Evolutionary conservation across 306 rosid genomes (phyloP).

Genomic region (Medicago arabica): DNA sequence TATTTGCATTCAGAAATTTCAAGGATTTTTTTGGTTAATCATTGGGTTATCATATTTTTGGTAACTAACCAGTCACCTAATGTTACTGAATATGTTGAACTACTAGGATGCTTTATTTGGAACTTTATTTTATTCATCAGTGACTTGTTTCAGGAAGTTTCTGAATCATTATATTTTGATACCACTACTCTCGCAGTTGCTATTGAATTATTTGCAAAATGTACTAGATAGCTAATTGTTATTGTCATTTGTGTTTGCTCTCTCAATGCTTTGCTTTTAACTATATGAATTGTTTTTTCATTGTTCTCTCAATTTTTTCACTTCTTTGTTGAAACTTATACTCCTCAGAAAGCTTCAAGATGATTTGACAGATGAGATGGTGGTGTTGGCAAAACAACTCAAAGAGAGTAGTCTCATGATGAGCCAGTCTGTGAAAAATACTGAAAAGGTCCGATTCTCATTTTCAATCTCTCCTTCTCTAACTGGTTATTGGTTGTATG

Average conservation of each 20-base stretch:
- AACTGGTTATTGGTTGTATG: not conserved
- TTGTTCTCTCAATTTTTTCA: conserved; percentile 10
- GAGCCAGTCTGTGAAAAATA: conserved; percentile 77
- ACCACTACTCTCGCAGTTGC: conserved; percentile 1
- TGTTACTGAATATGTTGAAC: conserved; percentile 12
- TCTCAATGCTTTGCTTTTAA: conserved; percentile 1
- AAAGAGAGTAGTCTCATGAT: conserved; percentile 89
- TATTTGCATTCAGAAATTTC: not conserved
- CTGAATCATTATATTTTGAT: conserved; percentile 23
- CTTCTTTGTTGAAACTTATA: conserved; percentile 30
- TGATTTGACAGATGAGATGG: conserved; percentile 96
- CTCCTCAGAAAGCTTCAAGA: conserved; percentile 81
- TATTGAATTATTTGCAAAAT: conserved; percentile 4
- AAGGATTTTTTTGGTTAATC: conserved; percentile 1
- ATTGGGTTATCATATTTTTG: too few relatives aligned
- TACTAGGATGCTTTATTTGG: conserved; percentile 1
- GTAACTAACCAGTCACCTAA: not conserved
- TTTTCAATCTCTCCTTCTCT: conserved; percentile 14
- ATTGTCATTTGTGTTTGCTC: conserved; percentile 18
- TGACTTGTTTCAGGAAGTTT: conserved; percentile 11
- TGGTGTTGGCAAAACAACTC: conserved; percentile 86
- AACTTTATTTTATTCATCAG: conserved; percentile 22
- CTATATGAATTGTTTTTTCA: conserved; percentile 19
- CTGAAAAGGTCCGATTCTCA: conserved; percentile 68
- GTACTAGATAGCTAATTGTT: conserved; percentile 2